Base-by-base conservation (phyloP, 192 early-diverging fungal species). In the Backusella macrospora region DNA sequence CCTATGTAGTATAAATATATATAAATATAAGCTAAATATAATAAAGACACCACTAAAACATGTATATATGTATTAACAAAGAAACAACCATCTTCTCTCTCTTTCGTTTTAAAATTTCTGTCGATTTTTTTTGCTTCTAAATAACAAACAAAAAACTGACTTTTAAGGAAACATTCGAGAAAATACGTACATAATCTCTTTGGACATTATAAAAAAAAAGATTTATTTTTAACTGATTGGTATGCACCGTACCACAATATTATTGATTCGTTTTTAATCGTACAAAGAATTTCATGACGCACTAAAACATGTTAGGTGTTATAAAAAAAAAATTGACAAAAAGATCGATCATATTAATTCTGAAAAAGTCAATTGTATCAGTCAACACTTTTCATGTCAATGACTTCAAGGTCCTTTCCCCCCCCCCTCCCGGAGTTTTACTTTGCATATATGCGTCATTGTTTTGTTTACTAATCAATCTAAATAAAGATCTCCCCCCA, bases 51-150 rank as follows among this genome's bases (percentile, higher is more conserved):
- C 63, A 64, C 13, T 18, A 39, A 14, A 40, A 65, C 63, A 39
- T 65, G 63, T 65, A 65, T 39, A 65, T 65, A 65, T 65, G 29
- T 34, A 34, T 34, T 65, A n/a, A 65, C 18, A 18, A 59, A 59
- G 1, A 59, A 23, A 26, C 9, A 55, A 23, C 6, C 7, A 23
- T 4, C 49, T 10, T 12, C 23, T 23, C 9, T 43, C 4, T 43
- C 42, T 0, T 2, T 43, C 10, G 0, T 59, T 23, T 59, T 34
- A 34, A 34, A 34, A 34, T 34, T 55, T 55, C 8, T 23, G 16
- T 3, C 18, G 8, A 23, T 55, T 52, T 23, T 23, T 18, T 8
- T 26, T 21, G 5, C 16, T n/a, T 52, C 8, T 16, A 21, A 18
- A 8, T 7, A 55, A 23, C 18, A 49, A 49, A 21, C 6, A 49